Evolutionary conservation across 192 early-diverging fungal species (phyloP), one percentile per base, ranked within the genome.

Genomic region (Umbelopsis isabellina): DNA sequence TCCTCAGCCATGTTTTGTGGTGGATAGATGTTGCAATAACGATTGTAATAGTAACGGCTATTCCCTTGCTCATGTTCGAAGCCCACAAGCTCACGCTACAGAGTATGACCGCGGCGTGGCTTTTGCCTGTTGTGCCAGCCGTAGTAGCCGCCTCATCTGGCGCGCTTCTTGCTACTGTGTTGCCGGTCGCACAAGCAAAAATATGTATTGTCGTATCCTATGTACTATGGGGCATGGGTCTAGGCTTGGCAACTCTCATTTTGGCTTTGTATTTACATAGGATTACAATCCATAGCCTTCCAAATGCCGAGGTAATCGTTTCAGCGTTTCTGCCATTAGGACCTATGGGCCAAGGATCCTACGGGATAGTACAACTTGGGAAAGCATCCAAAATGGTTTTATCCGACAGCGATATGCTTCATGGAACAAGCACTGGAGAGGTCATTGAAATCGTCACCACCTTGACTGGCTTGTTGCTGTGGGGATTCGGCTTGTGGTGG

Each of bases 401-500:
- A 18, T 75, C 83, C 3, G 41, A 51, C 1, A 51, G 23, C 4
- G 53, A 53, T 6, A 25, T 83, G 46, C 58, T 78, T 2, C 70
- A 80, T 49, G 68, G 80, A 1, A n/a, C 69, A 16, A 66, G 51
- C 41, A 45, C 81, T 12, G 78, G 80, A 49, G 68, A 79, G 2
- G 46, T 75, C 3, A 67, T 84, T n/a, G 55, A 76, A 23, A 37
- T 48, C 49, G 9, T 72, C n/a, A 79, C 80, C 23, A 75, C 79
- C 18, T 48, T 81, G 18, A 3, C 71, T 4, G 82, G 80, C 2
- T 46, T 86, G 1, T 35, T 84, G 8, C 49, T 86, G 15, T 86
- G 85, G 85, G 76, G 78, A 3, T 68, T 76, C 12, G 83, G 76
- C 0, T 49, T 75, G 45, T 86, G 85, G 85, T 86, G 82, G 80